Percentiles rank a stretch among this genome's conserved stretches.
Evolutionary conservation across 768 basidiomycete genomes (phyloP).

Genomic region (Suillus occidentalis): DNA sequence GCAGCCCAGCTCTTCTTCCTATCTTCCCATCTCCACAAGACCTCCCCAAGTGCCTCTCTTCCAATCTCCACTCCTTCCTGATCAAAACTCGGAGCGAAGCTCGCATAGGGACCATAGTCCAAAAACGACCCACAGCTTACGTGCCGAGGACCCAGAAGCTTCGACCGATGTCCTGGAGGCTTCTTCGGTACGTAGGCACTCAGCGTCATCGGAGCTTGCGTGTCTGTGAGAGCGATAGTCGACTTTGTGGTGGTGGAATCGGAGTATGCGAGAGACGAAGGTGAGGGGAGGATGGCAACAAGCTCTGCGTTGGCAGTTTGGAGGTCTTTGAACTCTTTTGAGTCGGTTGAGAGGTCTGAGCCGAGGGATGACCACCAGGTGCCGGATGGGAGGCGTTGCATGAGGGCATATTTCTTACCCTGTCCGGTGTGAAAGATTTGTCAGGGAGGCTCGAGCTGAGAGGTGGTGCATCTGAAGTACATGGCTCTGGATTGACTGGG

Average conservation of each 20-base stretch:
- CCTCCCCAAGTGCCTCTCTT: constrained; percentile 56
- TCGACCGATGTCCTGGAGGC: constrained; percentile 40
- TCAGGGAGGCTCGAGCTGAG: constrained; percentile 19
- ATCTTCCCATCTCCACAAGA: constrained; percentile 52
- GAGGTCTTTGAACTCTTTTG: constrained; percentile 47
- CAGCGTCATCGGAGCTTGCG: constrained; percentile 42
- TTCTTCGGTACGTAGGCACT: constrained; percentile 54
- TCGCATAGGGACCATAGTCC: constrained; percentile 74
- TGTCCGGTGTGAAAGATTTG: constrained; percentile 30
- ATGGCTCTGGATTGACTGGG: constrained; percentile 21
- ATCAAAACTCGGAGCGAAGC: constrained; percentile 79
- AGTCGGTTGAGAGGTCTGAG: constrained; percentile 41
- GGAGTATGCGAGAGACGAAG: constrained; percentile 36
- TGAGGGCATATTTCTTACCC: constrained; percentile 67
- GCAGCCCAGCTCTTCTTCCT: constrained; percentile 33
- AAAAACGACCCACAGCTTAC: constrained; percentile 69
- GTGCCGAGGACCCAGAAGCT: constrained; percentile 49
- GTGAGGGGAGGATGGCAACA: constrained; percentile 68
- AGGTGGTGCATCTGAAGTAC: constrained; percentile 20
- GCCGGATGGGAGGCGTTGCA: constrained; percentile 75
- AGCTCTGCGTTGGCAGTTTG: constrained; percentile 72
- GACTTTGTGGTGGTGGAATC: constrained; percentile 26
- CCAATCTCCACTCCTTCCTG: constrained; percentile 77
- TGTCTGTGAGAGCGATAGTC: constrained; percentile 8
- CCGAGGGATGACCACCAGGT: constrained; percentile 80